Evolutionary conservation across 345 rosid genomes (phyloP).

Genomic region (Eucalyptus sp.): DNA sequence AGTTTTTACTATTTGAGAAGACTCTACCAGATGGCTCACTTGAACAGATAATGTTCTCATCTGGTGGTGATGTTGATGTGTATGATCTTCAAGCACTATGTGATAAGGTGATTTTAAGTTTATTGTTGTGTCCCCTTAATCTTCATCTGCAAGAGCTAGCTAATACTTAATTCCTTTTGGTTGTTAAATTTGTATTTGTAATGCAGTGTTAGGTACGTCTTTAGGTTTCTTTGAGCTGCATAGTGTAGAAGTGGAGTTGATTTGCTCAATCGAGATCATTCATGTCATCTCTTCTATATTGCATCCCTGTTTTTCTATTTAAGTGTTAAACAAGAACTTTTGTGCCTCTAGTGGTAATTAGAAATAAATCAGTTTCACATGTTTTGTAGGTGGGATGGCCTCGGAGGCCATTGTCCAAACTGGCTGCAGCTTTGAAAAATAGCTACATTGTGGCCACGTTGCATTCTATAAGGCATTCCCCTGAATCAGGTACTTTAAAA

Average conservation of each 20-base stretch:
- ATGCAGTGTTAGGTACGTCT: neutral
- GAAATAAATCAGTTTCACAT: neutral
- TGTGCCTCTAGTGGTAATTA: neutral
- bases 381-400: conserved; percentile 87
- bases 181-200: neutral
- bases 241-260: neutral
- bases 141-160: neutral
- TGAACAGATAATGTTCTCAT: conserved; percentile 82
- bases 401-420: conserved; percentile 69
- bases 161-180: neutral
- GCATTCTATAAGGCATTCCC: conserved; percentile 52
- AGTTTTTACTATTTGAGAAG: conserved; percentile 66
- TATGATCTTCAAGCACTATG: conserved; percentile 89
- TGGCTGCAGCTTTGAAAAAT: conserved; percentile 85
- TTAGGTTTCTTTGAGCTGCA: neutral
- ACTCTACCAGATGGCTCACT: conserved; percentile 47
- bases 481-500: conserved; percentile 49
- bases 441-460: conserved; percentile 93
- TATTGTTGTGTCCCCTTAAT: neutral
- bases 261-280: neutral
- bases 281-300: neutral
- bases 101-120: conserved; percentile 47
- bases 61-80: conserved; percentile 82
- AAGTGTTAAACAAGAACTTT: neutral
- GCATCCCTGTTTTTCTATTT: neutral